Percentiles rank a stretch among this genome's conserved stretches.
These are phyloP conservation scores for Aspergillus sp. DNA, from an alignment of 2,329 filamentous ascomycete genomes.

Conservation along the genomic window DNA sequence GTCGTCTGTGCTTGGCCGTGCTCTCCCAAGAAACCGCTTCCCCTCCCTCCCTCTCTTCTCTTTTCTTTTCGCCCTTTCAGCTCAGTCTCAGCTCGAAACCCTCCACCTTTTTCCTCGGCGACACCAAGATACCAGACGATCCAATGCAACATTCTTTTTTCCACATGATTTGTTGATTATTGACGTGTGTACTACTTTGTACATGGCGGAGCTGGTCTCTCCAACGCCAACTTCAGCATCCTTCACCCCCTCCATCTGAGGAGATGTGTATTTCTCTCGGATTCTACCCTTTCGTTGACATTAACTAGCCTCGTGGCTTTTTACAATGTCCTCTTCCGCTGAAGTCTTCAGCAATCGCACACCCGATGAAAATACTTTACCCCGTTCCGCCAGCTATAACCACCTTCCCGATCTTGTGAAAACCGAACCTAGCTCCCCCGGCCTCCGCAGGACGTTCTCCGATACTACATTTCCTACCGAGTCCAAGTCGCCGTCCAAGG, in stretches of 20 bases:
- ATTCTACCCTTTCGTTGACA: slow-evolving; percentile 15
- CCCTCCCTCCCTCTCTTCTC: no score
- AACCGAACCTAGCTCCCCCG: slow-evolving; percentile 26
- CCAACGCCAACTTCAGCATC: slow-evolving; percentile 17
- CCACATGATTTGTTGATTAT: neutral
- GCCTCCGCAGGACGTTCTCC: slow-evolving; percentile 47
- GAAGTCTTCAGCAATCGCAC: slow-evolving; percentile 17
- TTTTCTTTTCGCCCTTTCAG: no score
- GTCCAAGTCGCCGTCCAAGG: slow-evolving; percentile 31
- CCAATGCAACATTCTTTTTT: neutral
- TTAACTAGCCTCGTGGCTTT: slow-evolving; percentile 7
- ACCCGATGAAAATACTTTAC: slow-evolving; percentile 31
- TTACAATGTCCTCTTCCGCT: slow-evolving; percentile 13
- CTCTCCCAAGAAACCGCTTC: no score
- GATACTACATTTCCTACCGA: slow-evolving; percentile 43
- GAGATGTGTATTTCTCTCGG: slow-evolving; percentile 25
- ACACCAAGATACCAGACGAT: no score
- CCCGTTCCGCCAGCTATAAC: slow-evolving; percentile 56
- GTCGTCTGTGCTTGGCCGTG: no score
- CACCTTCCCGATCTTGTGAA: slow-evolving; percentile 43
- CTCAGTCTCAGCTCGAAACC: no score
- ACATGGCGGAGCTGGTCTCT: slow-evolving; percentile 41
- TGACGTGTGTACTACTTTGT: slow-evolving; percentile 8
- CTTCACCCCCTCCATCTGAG: slow-evolving; percentile 11
- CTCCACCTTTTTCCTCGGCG: no score